Base-by-base conservation (phyloP, 768 basidiomycete species). In the Cystofilobasidium capitatum region DNA sequence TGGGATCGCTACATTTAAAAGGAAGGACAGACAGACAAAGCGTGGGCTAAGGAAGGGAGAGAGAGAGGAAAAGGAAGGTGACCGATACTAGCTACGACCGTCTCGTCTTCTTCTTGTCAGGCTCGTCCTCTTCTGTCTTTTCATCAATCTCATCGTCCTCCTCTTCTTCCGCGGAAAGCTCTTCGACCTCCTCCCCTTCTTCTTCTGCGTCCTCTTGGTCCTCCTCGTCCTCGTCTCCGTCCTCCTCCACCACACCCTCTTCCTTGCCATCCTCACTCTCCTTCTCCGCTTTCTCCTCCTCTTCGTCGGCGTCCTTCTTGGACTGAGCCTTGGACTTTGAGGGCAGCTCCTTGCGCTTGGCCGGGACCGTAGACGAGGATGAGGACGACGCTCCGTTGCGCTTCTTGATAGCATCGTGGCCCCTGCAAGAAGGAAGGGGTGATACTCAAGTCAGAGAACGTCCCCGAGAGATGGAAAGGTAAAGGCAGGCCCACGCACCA, bases 321-420 rank as follows among this genome's bases (percentile, higher is more conserved):
- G 47, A 24, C n/a, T n/a, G n/a, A n/a, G n/a, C n/a, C 5, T 10
- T 24, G 20, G 40, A 42, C 40, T 20, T 20, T 10, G 40, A 10
- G 47, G 47, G 24, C n/a, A 26, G n/a, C n/a, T n/a, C 47, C 47
- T 49, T 49, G 47, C 47, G 47, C 47, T 49, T 49, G 47, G 47
- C 47, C 24, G 47, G 47, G n/a, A n/a, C n/a, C 47, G 47, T 49
- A 42, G 40, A 10, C 40, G n/a, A n/a, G n/a, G 10, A 10, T 20
- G 47, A 24, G n/a, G 47, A 49, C 47, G 47, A 22, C 37, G 29
- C 26, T 17, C 22, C 31, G 22, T 49, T 26, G 16, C 61, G 44
- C 44, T 42, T 44, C 20, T 36, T 45, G n/a, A 62, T 29, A 4
- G 44, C 26, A 44, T 62, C 61, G 17, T 62, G 61, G 17, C 61